phyloP scores from a whole-genome alignment of 257 asterid genomes.

The Nicotiana sylvestris region DNA sequence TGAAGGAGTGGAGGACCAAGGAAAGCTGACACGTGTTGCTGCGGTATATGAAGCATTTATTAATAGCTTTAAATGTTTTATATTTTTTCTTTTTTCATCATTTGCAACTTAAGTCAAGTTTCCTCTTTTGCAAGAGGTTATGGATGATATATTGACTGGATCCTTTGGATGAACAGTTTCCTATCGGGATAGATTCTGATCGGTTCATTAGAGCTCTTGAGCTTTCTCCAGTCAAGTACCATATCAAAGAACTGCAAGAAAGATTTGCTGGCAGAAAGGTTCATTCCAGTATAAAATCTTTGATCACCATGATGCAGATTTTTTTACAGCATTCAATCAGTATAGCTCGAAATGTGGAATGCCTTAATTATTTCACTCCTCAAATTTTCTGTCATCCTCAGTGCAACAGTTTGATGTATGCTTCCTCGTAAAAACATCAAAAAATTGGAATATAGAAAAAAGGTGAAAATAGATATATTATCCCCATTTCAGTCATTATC shows the following conservation, averaged over 20 bases:
- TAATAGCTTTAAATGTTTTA: constrained; percentile 1
- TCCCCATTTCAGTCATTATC: background rate
- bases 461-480: background rate
- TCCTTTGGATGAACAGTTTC: constrained; percentile 58
- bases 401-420: background rate
- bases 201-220: constrained; percentile 87
- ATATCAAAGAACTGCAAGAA: constrained; percentile 72
- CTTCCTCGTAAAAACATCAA: background rate
- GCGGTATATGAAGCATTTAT: constrained; percentile 50
- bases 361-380: background rate
- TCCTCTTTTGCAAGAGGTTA: constrained; percentile 15
- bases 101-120: constrained; percentile 3
- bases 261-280: constrained; percentile 90
- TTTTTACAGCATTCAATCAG: background rate
- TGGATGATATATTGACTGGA: background rate
- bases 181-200: constrained; percentile 90
- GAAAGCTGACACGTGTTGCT: constrained; percentile 84
- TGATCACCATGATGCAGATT: background rate
- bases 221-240: constrained; percentile 63
- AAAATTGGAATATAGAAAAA: background rate
- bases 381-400: background rate
- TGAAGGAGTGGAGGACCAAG: constrained; percentile 95
- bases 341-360: background rate
- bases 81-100: constrained; percentile 8
- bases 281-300: background rate